Percentiles rank a stretch among this genome's conserved stretches.
phyloP scores from a whole-genome alignment of 139 green algal species.

The Chlamydomonas eustigma region DNA sequence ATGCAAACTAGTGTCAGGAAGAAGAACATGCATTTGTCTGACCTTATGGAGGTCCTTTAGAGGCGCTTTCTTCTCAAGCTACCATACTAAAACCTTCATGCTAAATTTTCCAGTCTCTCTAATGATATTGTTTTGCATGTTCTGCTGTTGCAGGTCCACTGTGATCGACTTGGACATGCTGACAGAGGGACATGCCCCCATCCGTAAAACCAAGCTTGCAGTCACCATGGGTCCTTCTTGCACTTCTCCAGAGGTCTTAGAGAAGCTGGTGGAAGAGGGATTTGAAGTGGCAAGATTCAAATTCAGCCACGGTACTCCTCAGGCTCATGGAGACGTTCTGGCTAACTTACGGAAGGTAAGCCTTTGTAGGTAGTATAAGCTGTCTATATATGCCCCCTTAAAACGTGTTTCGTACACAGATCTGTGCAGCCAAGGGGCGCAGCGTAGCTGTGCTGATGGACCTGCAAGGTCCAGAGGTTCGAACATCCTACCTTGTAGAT shows the following conservation, averaged over 20 bases:
- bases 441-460: conserved; percentile 47
- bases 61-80: no score
- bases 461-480: conserved; percentile 60
- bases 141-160: conserved; percentile 29
- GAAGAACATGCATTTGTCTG: no score
- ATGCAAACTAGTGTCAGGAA: no score
- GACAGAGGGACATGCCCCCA: conserved; percentile 10
- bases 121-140: no score
- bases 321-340: conserved; percentile 22
- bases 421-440: conserved; percentile 15
- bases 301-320: conserved; percentile 56
- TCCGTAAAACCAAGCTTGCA: conserved; percentile 66
- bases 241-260: conserved; percentile 9
- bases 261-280: conserved; percentile 45
- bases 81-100: no score
- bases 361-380: background rate
- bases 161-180: conserved; percentile 53
- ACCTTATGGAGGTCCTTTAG: no score
- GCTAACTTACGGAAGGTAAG: conserved; percentile 18
- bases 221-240: conserved; percentile 49
- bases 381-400: no score
- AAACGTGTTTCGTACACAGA: no score
- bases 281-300: conserved; percentile 70
- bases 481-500: conserved; percentile 49
- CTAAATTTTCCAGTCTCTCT: no score